Base-by-base conservation (phyloP, 306 rosid species). In the Lupinus albus region DNA sequence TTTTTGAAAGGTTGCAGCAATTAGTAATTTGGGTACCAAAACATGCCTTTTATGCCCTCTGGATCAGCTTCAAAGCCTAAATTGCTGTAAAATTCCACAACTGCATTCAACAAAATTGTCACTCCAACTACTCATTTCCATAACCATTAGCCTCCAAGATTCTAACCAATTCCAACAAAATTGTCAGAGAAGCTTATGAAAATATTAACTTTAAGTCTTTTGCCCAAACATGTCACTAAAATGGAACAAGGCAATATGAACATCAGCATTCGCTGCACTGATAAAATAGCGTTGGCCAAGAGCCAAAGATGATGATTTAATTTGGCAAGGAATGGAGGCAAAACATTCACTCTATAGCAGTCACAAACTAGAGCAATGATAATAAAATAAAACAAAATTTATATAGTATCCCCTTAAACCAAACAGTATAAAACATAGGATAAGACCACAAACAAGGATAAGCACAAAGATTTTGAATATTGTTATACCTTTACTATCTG, bases 31-130 rank as follows among this genome's bases (percentile, higher is more conserved):
- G 98, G 97, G 76, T 93, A 82, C 97, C 99, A 90, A 70, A 93
- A 88, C 99, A 93, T 90, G 72, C 96, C 99, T 83, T 93, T 85
- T 53, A 93, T 90, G 66, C 99, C 99, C 84, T 88, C 99, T 0
- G 97, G 99, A 68, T 93, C 99, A 42, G 97, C 81, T 83, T 93
- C 88, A 64, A 93, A 93, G 38, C 99, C 97, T 72, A 93, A 78
- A 81, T 93, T 90, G 76, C 83, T 84, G 71, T 93, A 93, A 51
- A 90, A 93, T 33, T 93, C 96, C 68, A 93, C 90, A 48, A 88
- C 99, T 93, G 97, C 85, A 82, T 73, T 61, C 55, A 74, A 78
- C 9, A 59, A 39, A 6, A 10, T 63, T 76, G 11, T 76, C 20
- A 39, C 21, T 63, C 60, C 72, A 61, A 28, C 38, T 35, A 16